phyloP scores from a whole-genome alignment of 176 grass and related monocot genomes.

The Oryza officinalis region DNA sequence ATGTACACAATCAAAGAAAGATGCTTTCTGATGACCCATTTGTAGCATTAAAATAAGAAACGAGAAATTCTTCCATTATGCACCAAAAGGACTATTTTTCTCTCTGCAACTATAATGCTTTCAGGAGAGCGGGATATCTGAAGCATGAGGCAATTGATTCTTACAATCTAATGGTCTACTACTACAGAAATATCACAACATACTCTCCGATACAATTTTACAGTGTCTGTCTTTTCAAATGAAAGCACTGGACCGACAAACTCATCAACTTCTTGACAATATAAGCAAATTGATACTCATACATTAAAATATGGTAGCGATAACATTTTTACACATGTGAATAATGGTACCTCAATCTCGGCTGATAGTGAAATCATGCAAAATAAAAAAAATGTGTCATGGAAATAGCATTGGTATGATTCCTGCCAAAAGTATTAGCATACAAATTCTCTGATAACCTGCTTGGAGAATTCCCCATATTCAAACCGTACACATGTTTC shows the following conservation, averaged over 20 bases:
- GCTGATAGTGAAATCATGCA: not conserved
- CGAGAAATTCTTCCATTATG: not conserved
- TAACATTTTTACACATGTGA: too few relatives aligned
- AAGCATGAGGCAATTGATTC: not conserved
- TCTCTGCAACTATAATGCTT: not conserved
- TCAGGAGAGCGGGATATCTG: not conserved
- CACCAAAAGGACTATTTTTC: not conserved
- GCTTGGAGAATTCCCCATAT: not conserved
- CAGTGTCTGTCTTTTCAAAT: not conserved
- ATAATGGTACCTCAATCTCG: too few relatives aligned
- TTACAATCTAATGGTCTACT: too few relatives aligned
- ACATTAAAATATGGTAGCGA: not conserved
- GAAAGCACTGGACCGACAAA: not conserved
- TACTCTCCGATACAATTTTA: not conserved
- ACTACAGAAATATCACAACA: not conserved
- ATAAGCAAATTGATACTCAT: not conserved
- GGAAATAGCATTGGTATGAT: not conserved
- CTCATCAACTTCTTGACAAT: not conserved
- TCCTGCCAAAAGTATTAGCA: too few relatives aligned
- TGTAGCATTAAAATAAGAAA: not conserved
- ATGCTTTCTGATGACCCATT: not conserved
- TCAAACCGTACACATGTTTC: not conserved
- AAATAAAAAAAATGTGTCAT: not conserved
- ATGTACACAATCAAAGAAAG: not conserved
- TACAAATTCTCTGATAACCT: not conserved